phyloP scores from a whole-genome alignment of 495 filamentous ascomycete genomes.

The Penicillium cosmopolitanum region DNA sequence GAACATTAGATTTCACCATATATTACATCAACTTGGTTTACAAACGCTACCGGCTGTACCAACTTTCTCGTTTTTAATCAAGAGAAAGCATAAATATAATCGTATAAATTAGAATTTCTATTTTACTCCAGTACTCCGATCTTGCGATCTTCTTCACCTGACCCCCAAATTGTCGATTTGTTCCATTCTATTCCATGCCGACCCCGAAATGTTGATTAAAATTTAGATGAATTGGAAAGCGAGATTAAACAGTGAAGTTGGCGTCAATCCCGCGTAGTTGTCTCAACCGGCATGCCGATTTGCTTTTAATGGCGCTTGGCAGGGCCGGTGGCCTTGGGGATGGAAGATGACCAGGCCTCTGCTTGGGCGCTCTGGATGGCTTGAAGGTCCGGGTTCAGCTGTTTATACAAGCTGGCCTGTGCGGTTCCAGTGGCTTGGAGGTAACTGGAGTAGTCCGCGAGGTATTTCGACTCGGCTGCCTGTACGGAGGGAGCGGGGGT shows the following conservation, averaged over 20 bases:
- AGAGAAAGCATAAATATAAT: too few relatives aligned
- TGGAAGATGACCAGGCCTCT: background rate
- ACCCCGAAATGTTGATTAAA: background rate
- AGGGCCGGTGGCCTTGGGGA: background rate
- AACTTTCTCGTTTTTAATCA: too few relatives aligned
- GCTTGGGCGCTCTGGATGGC: slow-evolving; percentile 2
- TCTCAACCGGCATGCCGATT: background rate
- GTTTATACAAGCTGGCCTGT: background rate
- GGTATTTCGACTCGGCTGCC: slow-evolving; percentile 1
- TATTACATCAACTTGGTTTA: too few relatives aligned
- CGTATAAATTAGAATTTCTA: too few relatives aligned
- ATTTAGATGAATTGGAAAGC: background rate
- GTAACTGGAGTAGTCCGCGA: slow-evolving; percentile 1
- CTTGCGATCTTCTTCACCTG: background rate
- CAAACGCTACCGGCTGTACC: too few relatives aligned
- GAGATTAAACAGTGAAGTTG: too few relatives aligned
- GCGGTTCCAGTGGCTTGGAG: background rate
- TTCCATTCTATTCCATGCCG: background rate
- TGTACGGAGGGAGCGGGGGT: background rate
- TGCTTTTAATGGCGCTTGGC: background rate
- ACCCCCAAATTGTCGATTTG: background rate
- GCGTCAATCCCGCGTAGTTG: too few relatives aligned
- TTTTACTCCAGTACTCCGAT: too few relatives aligned
- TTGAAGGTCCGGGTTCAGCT: background rate
- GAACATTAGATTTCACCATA: too few relatives aligned